A percentile compares a stretch with the other conserved stretches of the same genome.
Conservation (phyloP, 768 basidiomycete genomes). For the Xanthoconium stramineum region DNA sequence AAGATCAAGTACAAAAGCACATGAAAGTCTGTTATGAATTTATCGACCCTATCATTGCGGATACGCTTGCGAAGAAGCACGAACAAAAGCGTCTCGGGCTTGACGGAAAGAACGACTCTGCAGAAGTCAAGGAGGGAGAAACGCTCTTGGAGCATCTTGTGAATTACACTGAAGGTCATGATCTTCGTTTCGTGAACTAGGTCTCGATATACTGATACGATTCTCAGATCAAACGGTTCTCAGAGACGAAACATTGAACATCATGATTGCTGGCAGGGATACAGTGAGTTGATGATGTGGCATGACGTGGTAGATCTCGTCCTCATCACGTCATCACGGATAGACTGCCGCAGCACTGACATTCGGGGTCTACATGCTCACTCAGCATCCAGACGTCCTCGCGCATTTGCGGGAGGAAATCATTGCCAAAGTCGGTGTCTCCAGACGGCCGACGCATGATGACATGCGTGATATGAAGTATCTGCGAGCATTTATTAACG, state of each 20-base stretch:
- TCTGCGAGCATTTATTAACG: conserved; percentile 37
- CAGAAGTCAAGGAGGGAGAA: conserved; percentile 19
- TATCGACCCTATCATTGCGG: conserved; percentile 50
- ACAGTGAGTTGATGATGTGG: conserved; percentile 20
- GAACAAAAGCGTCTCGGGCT: conserved; percentile 22
- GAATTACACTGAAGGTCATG: conserved; percentile 27
- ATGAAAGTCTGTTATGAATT: conserved; percentile 49
- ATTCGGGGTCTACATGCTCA: conserved; percentile 27
- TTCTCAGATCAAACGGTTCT: too few species aligned
- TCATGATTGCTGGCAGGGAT: conserved; percentile 36
- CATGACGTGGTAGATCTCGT: background rate
- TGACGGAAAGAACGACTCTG: conserved; percentile 10
- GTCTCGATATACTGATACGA: conserved; percentile 28
- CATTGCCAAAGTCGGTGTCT: conserved; percentile 23
- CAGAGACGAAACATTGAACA: conserved; percentile 36
- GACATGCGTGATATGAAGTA: conserved; percentile 39
- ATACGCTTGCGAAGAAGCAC: conserved; percentile 42
- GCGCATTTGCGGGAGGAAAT: conserved; percentile 33
- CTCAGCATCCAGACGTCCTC: conserved; percentile 29
- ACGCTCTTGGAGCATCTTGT: conserved; percentile 32
- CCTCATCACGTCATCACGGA: background rate
- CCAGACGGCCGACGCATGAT: conserved; percentile 28
- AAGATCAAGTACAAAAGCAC: conserved; percentile 42
- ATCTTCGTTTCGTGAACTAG: conserved; percentile 9
- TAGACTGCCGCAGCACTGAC: conserved; percentile 33